Conservation (phyloP, 2,329 filamentous ascomycete genomes). For the Hymenoscyphus occultus region DNA sequence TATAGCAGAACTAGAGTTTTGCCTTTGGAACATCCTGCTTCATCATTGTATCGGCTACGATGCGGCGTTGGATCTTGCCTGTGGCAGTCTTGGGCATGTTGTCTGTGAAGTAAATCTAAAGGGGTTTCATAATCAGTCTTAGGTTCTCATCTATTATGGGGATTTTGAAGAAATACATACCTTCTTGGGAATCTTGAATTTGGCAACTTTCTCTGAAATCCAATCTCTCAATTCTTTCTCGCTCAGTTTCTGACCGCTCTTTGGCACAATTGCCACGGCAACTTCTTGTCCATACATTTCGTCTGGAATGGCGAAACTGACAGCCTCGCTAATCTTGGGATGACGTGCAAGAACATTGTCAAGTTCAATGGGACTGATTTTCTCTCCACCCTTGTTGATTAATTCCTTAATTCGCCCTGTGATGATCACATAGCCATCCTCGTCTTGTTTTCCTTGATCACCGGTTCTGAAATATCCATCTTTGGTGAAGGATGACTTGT, state of each 20-base stretch:
- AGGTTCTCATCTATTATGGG: background rate
- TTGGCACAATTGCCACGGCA: constrained; percentile 72
- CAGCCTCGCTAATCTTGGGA: constrained; percentile 70
- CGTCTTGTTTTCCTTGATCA: constrained; percentile 78
- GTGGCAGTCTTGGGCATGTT: constrained; percentile 91
- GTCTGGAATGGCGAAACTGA: constrained; percentile 79
- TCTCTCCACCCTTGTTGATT: constrained; percentile 88
- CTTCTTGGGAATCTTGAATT: constrained; percentile 84
- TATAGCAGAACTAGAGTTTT: constrained; percentile 45
- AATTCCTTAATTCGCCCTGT: constrained; percentile 92
- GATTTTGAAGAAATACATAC: constrained; percentile 43
- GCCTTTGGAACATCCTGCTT: constrained; percentile 60
- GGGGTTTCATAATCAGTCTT: constrained; percentile 14
- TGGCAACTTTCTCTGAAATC: constrained; percentile 68
- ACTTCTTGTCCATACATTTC: constrained; percentile 83
- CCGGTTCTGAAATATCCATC: constrained; percentile 85
- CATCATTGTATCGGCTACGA: constrained; percentile 82
- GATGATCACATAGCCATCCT: constrained; percentile 79
- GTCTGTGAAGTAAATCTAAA: constrained; percentile 73
- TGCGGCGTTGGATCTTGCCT: constrained; percentile 80
- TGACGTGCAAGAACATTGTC: constrained; percentile 79
- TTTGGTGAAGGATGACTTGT: constrained; percentile 68
- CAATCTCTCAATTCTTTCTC: constrained; percentile 64
- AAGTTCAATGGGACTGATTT: constrained; percentile 84
- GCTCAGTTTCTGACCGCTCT: constrained; percentile 55